Evolutionary conservation across 352 stramenopile genomes (phyloP), one percentile per base, ranked within the genome.

Genomic region (Globisporangium parvum): DNA sequence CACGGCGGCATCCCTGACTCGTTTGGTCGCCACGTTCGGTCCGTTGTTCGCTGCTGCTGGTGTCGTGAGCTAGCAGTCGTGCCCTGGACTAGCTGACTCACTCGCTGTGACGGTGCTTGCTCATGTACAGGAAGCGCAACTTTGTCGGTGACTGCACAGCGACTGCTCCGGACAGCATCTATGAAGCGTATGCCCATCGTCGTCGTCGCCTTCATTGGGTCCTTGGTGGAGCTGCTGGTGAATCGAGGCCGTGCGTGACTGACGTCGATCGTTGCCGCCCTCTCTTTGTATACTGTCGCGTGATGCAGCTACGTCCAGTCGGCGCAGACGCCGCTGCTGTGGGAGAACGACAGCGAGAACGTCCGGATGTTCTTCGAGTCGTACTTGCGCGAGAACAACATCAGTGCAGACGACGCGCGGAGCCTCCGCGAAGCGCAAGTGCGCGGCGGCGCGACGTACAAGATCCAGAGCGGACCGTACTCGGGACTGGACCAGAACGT

Each of bases 361-460:
- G 75, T 88, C 5, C 87, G 85, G 37, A 80, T 75, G 60, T 91
- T 87, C 60, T 95, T 95, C 24, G 75, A 93, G 48, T 69, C 77
- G 18, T 93, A 95, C 33, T 56, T 91, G 57, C 75, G 77, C 3
- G 82, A 93, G 35, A 85, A 88, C 57, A 80, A 76, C 39, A 85
- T 95, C 44, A 85, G 74, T 44, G 59, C 71, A 26, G 77, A 91
- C 49, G 80, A 95, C 52, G 74, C 77, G 9, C 67, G 66, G 14
- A 68, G 69, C 8, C 67, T 95, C 41, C 70, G 69, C 12, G 80
- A 95, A 24, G 78, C 77, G 0, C 82, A 92, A 65, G 62, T 72
- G 23, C 80, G 85, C 45, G 75, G 66, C 47, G 82, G 82, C 18
- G 84, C 82, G 17, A 93, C 85, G 6, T 93, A 90, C 57, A 93